Evolutionary conservation across 179 eudicot species (phyloP).

Genomic region (Monotropa hypopitys): DNA sequence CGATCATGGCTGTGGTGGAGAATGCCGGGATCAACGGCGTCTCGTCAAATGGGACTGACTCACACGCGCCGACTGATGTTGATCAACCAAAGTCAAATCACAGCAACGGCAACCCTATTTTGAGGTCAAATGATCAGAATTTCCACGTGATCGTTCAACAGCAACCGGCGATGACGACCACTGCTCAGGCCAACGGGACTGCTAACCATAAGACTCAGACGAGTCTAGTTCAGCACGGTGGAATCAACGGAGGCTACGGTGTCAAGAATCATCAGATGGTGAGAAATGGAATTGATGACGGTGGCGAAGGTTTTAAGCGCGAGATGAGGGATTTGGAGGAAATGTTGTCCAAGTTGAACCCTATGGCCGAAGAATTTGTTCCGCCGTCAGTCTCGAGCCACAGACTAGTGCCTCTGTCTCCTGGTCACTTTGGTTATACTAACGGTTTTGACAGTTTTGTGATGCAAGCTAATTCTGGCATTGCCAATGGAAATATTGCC

Average conservation of each 20-base stretch:
- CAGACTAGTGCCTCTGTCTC: conserved; percentile 5
- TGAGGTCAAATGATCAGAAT: conserved; percentile 23
- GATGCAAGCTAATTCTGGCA: conserved; percentile 17
- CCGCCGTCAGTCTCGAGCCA: conserved; percentile 38
- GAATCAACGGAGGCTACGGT: conserved; percentile 13
- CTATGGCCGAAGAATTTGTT: conserved; percentile 63
- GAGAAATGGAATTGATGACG: conserved; percentile 5
- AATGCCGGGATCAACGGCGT: conserved; percentile 15
- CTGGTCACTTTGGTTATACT: conserved; percentile 22
- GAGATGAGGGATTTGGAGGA: conserved; percentile 67
- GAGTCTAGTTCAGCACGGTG: conserved; percentile 5
- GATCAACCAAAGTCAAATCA: conserved; percentile 29
- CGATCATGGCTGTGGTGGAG: conserved; percentile 50
- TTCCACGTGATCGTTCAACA: conserved; percentile 16
- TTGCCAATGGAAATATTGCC: neutral
- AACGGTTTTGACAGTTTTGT: conserved; percentile 27
- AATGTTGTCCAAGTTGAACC: conserved; percentile 54
- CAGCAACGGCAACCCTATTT: conserved; percentile 16
- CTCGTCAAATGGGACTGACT: conserved; percentile 15
- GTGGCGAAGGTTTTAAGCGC: conserved; percentile 44
- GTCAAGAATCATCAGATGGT: conserved; percentile 14
- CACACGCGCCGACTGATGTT: conserved; percentile 19
- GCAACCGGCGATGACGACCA: neutral
- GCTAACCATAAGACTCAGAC: conserved; percentile 3
- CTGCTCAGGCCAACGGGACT: conserved; percentile 6